Evolutionary conservation across 805 yeast species (phyloP).

Genomic region (Henningerozyma blattae): DNA sequence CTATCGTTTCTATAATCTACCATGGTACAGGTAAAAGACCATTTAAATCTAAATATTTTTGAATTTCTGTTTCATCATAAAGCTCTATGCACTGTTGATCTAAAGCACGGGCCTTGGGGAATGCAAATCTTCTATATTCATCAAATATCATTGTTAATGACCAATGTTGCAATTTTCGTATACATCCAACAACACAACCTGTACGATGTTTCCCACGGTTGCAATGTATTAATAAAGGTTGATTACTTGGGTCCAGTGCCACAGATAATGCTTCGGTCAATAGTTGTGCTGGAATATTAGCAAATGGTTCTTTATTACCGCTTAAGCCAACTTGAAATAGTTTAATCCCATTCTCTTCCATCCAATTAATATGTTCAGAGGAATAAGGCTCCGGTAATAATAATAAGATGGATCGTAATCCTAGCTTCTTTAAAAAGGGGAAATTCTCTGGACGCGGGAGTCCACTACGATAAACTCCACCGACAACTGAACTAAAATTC

Average conservation of each 20-base stretch:
- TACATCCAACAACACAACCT: constrained; percentile 90
- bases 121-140: constrained; percentile 88
- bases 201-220: constrained; percentile 96
- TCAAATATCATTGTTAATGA: constrained; percentile 88
- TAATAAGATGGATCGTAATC: constrained; percentile 65
- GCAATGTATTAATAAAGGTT: constrained; percentile 88
- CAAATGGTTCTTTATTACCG: constrained; percentile 93
- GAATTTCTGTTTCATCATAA: constrained; percentile 60
- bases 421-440: constrained; percentile 45
- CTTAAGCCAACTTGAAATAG: constrained; percentile 85
- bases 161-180: constrained; percentile 85
- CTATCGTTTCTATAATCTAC: too few species aligned
- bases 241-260: constrained; percentile 74
- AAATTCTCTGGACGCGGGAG: constrained; percentile 85
- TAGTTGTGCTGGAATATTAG: constrained; percentile 53
- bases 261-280: constrained; percentile 74
- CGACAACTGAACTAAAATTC: constrained; percentile 77
- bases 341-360: constrained; percentile 46
- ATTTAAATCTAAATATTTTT: constrained; percentile 36
- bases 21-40: constrained; percentile 61
- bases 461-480: constrained; percentile 71
- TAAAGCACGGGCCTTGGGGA: constrained; percentile 88
- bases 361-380: constrained; percentile 52
- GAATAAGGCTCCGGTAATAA: constrained; percentile 91
- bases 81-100: constrained; percentile 93